phyloP scores from a whole-genome alignment of 352 stramenopile genomes.

The Phytophthora quininea region DNA sequence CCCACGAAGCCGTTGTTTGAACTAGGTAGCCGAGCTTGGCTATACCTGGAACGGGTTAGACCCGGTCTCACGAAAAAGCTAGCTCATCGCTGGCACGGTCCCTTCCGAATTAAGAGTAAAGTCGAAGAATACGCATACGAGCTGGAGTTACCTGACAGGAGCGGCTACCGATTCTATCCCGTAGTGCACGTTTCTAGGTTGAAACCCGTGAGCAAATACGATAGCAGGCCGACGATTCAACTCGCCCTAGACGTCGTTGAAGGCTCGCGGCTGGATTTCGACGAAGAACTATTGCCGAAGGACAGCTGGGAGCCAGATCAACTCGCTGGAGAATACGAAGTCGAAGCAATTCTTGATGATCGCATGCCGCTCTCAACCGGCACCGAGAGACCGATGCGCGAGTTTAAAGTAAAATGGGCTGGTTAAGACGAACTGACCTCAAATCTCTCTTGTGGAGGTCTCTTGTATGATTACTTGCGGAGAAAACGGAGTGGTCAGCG shows the following conservation, averaged over 20 bases:
- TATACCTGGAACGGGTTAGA: slow-evolving; percentile 13
- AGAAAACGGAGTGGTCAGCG: background rate
- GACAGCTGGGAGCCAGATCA: slow-evolving; percentile 5
- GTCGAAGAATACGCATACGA: slow-evolving; percentile 6
- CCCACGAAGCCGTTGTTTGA: background rate
- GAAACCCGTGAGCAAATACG: background rate
- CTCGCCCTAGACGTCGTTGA: background rate
- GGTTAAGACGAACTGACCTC: slow-evolving; percentile 12
- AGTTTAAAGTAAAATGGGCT: slow-evolving; percentile 12
- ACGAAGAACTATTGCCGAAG: slow-evolving; percentile 1
- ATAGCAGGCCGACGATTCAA: background rate
- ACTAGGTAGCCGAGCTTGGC: background rate
- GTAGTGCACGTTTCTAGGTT: slow-evolving; percentile 4
- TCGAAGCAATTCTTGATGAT: slow-evolving; percentile 3
- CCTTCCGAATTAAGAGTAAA: slow-evolving; percentile 3
- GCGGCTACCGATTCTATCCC: slow-evolving; percentile 5
- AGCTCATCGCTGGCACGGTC: slow-evolving; percentile 2
- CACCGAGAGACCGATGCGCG: background rate
- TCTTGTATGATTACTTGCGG: slow-evolving; percentile 9
- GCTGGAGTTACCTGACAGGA: background rate
- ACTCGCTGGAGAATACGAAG: background rate
- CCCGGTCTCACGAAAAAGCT: slow-evolving; percentile 6
- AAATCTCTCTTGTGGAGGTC: slow-evolving; percentile 4
- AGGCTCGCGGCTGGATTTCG: background rate
- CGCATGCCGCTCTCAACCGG: slow-evolving; percentile 6